Evolutionary conservation across 345 rosid species (phyloP), one percentile per base, ranked within the genome.

Genomic region (Hibiscus tridactylites): DNA sequence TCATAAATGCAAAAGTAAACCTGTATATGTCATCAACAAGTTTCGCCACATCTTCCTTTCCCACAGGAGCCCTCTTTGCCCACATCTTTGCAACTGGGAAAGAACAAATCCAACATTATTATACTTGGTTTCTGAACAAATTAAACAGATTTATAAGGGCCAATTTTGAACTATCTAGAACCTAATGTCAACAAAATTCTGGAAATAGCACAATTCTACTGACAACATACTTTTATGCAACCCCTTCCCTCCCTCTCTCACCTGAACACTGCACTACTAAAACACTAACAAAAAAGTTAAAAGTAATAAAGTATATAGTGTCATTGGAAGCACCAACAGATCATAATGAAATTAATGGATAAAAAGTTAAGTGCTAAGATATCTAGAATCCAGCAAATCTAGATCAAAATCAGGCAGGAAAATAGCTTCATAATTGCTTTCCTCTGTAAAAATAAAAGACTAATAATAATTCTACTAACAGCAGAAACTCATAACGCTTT

Each of bases 1-100:
- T 63, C 17, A 42, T 28, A 46, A 71, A 59, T 63, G 42, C 28
- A 28, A 75, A 62, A 12, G 53, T 17, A 68, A 10, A 92, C 99
- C 99, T 92, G 83, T 92, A 91, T 21, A 86, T 91, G 78, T 88
- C 99, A 17, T 91, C 98, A 3, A 96, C 93, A 56, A 96, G 78
- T 83, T 88, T 96, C 39, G 96, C 96, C 29, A 85, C 97, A 49
- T 82, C 95, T 75, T 92, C 99, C 91, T 82, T 96, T 39, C 88
- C 84, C 53, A 86, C 73, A 24, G 79, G 66, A 76, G 76, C 83
- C 88, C 83, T 92, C 87, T 91, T 96, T 72, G 88, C 77, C 88
- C 89, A 87, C 74, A 79, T 76, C 84, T 81, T 89, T 42, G 98
- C 78, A 80, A 74, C 99, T 96, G 80, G 35, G 13, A 63, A 66